Percentiles rank a stretch among this genome's conserved stretches.
Evolutionary conservation across 257 asterid genomes (phyloP).

Genomic region (Solanum sparsipilum): DNA sequence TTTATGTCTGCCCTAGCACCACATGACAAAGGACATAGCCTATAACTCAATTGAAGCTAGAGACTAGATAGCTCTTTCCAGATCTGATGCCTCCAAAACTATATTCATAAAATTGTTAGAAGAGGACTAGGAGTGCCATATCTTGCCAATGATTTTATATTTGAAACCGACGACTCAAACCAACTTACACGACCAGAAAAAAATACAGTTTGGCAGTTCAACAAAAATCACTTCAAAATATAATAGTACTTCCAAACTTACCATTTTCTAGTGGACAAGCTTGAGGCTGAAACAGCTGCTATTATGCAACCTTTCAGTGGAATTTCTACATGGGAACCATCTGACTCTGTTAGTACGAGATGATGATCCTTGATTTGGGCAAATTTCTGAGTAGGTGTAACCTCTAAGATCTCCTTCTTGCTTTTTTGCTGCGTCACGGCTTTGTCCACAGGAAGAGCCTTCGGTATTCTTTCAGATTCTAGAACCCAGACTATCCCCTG

Average conservation of each 20-base stretch:
- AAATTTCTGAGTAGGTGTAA: constrained; percentile 55
- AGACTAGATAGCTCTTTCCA: not conserved
- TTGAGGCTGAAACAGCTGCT: constrained; percentile 84
- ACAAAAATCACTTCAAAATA: not conserved
- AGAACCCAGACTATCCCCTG: constrained; percentile 79
- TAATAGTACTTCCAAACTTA: constrained; percentile 5
- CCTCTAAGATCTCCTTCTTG: constrained; percentile 61
- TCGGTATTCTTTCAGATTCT: constrained; percentile 57
- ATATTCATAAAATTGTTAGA: not conserved
- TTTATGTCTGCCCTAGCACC: not conserved
- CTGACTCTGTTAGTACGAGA: constrained; percentile 52
- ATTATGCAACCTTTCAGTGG: constrained; percentile 54
- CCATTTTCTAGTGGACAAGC: constrained; percentile 74
- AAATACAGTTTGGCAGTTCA: not conserved
- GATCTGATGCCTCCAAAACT: not conserved
- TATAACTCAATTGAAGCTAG: not conserved
- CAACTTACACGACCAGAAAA: constrained; percentile 20
- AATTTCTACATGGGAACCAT: constrained; percentile 53
- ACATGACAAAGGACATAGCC: not conserved
- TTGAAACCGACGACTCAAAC: not conserved
- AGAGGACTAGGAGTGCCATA: not conserved
- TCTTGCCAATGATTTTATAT: not conserved
- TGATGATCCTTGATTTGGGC: constrained; percentile 51
- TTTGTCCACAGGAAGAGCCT: constrained; percentile 37
- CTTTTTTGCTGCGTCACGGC: constrained; percentile 39